Evolutionary conservation across 495 filamentous ascomycete species (phyloP).

Genomic region (Neurospora sp.): DNA sequence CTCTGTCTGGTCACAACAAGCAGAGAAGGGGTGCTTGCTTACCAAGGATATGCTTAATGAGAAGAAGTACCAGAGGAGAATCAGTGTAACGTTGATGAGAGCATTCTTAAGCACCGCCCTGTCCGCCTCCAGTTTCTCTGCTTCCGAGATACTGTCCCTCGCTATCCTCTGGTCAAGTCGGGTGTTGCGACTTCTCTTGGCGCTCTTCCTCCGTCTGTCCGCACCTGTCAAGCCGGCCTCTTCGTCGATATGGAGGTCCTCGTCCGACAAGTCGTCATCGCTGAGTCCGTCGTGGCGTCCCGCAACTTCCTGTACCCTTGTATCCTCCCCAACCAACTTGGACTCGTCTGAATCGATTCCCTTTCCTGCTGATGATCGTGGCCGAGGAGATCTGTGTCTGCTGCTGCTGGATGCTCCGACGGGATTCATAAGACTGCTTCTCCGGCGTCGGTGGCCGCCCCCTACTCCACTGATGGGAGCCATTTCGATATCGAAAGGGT

Average conservation of each 20-base stretch:
- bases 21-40: conserved; percentile 26
- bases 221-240: conserved; percentile 73
- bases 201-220: conserved; percentile 55
- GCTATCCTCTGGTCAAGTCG: conserved; percentile 66
- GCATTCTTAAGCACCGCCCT: conserved; percentile 56
- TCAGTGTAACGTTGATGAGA: conserved; percentile 63
- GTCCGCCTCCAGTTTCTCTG: conserved; percentile 61
- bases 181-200: conserved; percentile 55
- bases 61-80: conserved; percentile 88
- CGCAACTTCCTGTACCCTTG: conserved; percentile 13
- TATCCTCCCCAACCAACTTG: conserved; percentile 33
- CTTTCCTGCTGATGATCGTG: conserved; percentile 21
- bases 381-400: conserved; percentile 34
- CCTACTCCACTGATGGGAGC: conserved; percentile 27
- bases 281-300: conserved; percentile 13
- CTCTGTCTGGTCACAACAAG: not conserved
- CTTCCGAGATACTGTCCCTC: conserved; percentile 42
- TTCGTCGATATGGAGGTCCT: conserved; percentile 77
- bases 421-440: conserved; percentile 47
- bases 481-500: conserved; percentile 38
- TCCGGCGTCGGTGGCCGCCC: conserved; percentile 44
- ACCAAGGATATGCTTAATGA: conserved; percentile 91
- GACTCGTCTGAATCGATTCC: conserved; percentile 30
- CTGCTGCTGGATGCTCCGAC: conserved; percentile 31
- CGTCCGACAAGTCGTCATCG: conserved; percentile 40